Conservation (phyloP, 2,329 filamentous ascomycete species). For the Hirsutella thompsonii region DNA sequence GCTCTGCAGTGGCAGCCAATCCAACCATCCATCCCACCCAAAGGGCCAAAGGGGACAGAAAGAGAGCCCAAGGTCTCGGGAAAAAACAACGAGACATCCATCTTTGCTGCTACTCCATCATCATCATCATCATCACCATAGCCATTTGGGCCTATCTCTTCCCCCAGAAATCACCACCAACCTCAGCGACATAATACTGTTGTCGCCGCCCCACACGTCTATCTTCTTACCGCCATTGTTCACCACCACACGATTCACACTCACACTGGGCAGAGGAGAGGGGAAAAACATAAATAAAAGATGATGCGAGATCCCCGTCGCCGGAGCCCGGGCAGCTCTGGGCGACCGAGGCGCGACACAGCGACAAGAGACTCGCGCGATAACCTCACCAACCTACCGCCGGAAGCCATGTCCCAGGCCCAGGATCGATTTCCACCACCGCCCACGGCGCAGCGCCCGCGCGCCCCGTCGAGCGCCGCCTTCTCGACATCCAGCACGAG, state of each 20-base stretch:
- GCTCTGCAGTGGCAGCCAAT: background rate
- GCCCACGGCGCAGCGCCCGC: slow-evolving; percentile 2
- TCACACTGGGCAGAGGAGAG: slow-evolving; percentile 3
- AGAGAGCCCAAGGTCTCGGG: too few relatives aligned
- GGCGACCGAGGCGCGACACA: slow-evolving; percentile 29
- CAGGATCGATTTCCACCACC: slow-evolving; percentile 1
- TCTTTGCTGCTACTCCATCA: too few relatives aligned
- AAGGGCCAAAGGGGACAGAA: too few relatives aligned
- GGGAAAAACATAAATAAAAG: too few relatives aligned
- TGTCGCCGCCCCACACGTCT: background rate
- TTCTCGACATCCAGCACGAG: slow-evolving; percentile 40
- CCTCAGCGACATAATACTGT: background rate
- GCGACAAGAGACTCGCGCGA: slow-evolving; percentile 20
- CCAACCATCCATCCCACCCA: too few relatives aligned
- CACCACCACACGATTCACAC: background rate
- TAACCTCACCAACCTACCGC: slow-evolving; percentile 9
- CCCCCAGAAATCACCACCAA: too few relatives aligned
- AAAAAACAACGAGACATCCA: too few relatives aligned
- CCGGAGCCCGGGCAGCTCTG: slow-evolving; percentile 42
- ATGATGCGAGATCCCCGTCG: slow-evolving; percentile 44
- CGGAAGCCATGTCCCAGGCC: slow-evolving; percentile 8
- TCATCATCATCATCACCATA: background rate
- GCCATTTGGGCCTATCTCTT: background rate
- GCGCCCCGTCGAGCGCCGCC: slow-evolving; percentile 20
- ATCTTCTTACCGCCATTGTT: background rate